Evolutionary conservation across 495 filamentous ascomycete genomes (phyloP), one percentile per base, ranked within the genome.

Genomic region (Penicillium psychrofluorescens): DNA sequence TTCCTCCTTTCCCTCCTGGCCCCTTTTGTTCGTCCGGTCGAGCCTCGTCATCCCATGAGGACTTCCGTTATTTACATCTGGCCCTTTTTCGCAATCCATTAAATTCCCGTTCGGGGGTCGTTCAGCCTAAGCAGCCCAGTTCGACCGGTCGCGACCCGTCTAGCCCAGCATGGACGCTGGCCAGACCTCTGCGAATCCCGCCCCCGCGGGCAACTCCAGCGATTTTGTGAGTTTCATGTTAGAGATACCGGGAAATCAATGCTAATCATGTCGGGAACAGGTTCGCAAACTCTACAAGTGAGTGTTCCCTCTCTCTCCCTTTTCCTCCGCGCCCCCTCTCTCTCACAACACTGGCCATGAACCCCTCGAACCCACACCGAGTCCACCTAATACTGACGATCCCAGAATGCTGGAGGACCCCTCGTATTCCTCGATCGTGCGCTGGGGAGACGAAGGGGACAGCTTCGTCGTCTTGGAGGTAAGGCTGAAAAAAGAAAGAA

Each of bases 211-310:
- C 63, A 84, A 79, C 67, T 86, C 83, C 56, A 87, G 84, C 68
- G 84, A 88, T 66, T 88, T 87, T 75, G 84, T 87, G 67, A 70
- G 82, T 82, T 38, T 22, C 34, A 8, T 39, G 31, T 46, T 13
- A 28, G n/a, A 15, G 35, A 2, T 22, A 22, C 4, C 2, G 2
- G 22, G 22, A 22, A 22, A 22, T 22, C 22, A 22, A 38, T 56
- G 47, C 62, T 69, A 49, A 67, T 42, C 14, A 49, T 59, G 59
- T 39, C 16, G 22, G 22, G 22, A 22, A 22, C 6, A 98, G 92
- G 92, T 98, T 58, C 88, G 91, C 73, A 98, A 98, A 68, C 72
- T 98, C 55, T 97, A 95, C 76, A 96, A 95, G 92, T 98, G 72
- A 63, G 79, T 69, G 37, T 43, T 56, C 42, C 51, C 33, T 52